Evolutionary conservation across 1,284 basidiomycete species (phyloP), one percentile per base, ranked within the genome.

Genomic region (Pseudozyma tsukubaensis): DNA sequence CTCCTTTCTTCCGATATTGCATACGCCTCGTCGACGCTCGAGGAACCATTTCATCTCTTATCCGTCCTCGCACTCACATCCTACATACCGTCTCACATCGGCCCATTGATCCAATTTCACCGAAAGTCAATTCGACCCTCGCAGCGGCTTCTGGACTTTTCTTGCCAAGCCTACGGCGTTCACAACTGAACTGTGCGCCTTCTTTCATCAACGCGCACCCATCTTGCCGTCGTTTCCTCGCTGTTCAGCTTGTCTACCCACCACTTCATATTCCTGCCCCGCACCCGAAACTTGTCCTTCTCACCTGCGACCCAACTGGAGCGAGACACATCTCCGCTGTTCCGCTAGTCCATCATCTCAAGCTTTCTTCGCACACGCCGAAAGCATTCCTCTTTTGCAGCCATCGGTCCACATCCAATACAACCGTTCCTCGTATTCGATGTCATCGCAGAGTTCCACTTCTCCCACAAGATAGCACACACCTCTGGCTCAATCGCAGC

Each of bases 241-340:
- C 36, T 12, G 4, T 50, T 37, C 49, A 50, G 19, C 18, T 37
- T 18, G 6, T 16, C 39, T n/a, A n/a, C 49, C 34, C 49, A 35
- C 49, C 47, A 49, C 35, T 50, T 37, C 49, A 50, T 39, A 9
- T 37, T 18, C 5, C 19, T 50, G 36, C 35, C 49, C 34, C 49
- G 49, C 49, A 37, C 36, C 34, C 18, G 32, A 10, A 6, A 12
- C 18, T 21, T 16, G 12, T 13, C 18, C 49, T 34, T 13, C 49
- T 39, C 18, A 10, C 13, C 18, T 21, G 6, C 44, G 19, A 24
- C 44, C 18, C 43, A 4, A 44, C 4, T 13, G 6, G 24, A 29
- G 24, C 24, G 24, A 29, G 24, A 29, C 37, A 39, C 37, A 39
- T 12, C 37, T 39, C 37, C 11, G 37, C 37, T 39, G 37, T 39